Base-by-base conservation (phyloP, 352 stramenopile genomes). In the Globisporangium perplexum region DNA sequence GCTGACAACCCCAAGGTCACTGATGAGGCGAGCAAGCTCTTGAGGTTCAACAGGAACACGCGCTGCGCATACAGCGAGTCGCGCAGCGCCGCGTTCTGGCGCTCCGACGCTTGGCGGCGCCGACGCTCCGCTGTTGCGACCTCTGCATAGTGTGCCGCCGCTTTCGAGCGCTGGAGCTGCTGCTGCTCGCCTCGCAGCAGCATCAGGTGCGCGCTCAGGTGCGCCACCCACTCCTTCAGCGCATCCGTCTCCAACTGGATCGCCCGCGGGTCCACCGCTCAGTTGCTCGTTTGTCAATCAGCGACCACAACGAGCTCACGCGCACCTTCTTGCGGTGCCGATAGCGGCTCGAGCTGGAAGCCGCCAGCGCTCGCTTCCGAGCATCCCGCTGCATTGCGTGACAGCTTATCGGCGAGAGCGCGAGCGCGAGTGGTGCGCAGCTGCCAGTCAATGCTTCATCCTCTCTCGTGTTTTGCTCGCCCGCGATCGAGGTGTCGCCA, bases 271-370 rank as follows among this genome's bases (percentile, higher is more conserved):
- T n/a, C 17, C 28, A 51, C 7, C 33, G 41, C 14, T 4, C 7
- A 7, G 20, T 31, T 31, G 28, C 28, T 31, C 4, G 28, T 31
- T 31, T 8, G 28, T 31, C 28, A 4, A 8, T 10, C n/a, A 45
- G 28, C 8, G 28, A 31, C 8, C 8, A 36, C 11, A 11, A 36
- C 12, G 12, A 43, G 38, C 15, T 6, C 15, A 14, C 14, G 18
- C 47, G 20, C 20, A 44, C 47, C 47, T 53, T 53, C 31, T 53
- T 42, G n/a, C 47, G 47, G 18, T 44, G 47, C 1, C 47, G 47
- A 31, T 53, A 44, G 20, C 47, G 47, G 5, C 31, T 24, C 11
- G 47, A 22, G 26, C 47, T 53, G 47, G 47, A 53, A 5, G 47
- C 47, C n/a, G 47, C 47, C 22, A 43, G 47, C 31, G 31, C 47